Conservation (phyloP, 768 basidiomycete species). For the Boletus insuetus region DNA sequence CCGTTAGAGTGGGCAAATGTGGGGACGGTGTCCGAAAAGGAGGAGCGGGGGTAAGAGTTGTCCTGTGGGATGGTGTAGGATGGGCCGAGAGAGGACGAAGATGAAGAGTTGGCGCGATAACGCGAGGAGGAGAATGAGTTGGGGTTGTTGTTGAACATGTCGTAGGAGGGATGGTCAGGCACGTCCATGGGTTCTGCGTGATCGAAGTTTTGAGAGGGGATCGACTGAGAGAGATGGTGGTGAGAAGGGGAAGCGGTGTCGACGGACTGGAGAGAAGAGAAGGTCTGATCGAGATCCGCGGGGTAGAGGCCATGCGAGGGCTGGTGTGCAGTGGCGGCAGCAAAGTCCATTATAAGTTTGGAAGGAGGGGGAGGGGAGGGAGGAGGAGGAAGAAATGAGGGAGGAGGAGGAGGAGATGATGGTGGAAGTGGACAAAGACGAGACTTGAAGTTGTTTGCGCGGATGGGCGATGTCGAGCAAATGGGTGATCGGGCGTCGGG, state of each 20-base stretch:
- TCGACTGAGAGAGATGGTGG: constrained; percentile 32
- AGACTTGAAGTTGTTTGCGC: constrained; percentile 27
- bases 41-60: constrained; percentile 53
- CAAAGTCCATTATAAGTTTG: constrained; percentile 54
- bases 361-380: constrained; percentile 33
- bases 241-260: constrained; percentile 38
- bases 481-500: constrained; percentile 57
- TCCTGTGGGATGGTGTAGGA: constrained; percentile 55
- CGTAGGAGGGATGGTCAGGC: constrained; percentile 59
- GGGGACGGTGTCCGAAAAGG: constrained; percentile 59
- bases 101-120: constrained; percentile 71
- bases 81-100: constrained; percentile 64
- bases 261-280: constrained; percentile 45
- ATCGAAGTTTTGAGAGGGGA: constrained; percentile 44
- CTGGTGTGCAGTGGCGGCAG: constrained; percentile 35
- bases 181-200: constrained; percentile 54
- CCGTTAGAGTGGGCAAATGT: constrained; percentile 52
- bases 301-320: constrained; percentile 43
- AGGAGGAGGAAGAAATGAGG: constrained; percentile 20
- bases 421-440: constrained; percentile 36
- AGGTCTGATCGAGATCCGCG: constrained; percentile 56
- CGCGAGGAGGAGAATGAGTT: constrained; percentile 52
- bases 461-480: constrained; percentile 38
- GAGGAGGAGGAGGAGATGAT: constrained; percentile 24
- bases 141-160: constrained; percentile 56